Percentiles rank a stretch among this genome's conserved stretches.
Conservation (phyloP, 1,284 basidiomycete genomes). For the Leccinum fallax region DNA sequence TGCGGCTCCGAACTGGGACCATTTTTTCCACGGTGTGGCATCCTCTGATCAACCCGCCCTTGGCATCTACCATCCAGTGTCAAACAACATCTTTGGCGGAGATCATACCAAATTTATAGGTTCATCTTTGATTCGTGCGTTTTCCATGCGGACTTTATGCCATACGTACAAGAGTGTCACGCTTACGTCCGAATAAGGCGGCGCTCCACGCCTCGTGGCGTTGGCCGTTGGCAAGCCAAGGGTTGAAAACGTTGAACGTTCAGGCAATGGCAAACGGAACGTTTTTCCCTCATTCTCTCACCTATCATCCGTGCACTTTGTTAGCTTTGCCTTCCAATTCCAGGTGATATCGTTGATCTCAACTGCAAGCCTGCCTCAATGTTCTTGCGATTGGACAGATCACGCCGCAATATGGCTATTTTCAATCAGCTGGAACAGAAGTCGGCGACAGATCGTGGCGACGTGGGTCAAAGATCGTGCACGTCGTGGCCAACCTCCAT, state of each 20-base stretch:
- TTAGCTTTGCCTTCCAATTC: neutral
- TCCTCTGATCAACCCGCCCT: neutral
- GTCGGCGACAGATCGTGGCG: too few relatives aligned
- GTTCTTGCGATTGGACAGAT: neutral
- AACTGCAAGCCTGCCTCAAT: neutral
- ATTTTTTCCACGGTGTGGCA: slow-evolving; percentile 1
- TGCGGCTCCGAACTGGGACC: neutral
- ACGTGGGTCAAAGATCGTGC: too few relatives aligned
- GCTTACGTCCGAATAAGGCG: neutral
- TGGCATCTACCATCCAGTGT: slow-evolving; percentile 14
- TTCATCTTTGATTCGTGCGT: neutral
- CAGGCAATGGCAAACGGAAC: slow-evolving; percentile 8
- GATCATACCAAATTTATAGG: slow-evolving; percentile 2
- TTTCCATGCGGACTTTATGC: slow-evolving; percentile 5
- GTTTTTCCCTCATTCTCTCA: slow-evolving; percentile 5
- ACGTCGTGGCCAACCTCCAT: too few relatives aligned
- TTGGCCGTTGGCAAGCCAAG: slow-evolving; percentile 24
- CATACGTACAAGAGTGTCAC: neutral
- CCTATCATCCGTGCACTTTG: too few relatives aligned
- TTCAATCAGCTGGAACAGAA: too few relatives aligned
- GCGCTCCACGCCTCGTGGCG: slow-evolving; percentile 24
- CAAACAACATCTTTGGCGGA: neutral
- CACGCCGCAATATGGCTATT: neutral
- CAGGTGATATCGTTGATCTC: too few relatives aligned
- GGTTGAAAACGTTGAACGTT: too few relatives aligned